Evolutionary conservation across 768 basidiomycete species (phyloP), one percentile per base, ranked within the genome.

Genomic region (Kwoniella newhampshirensis): DNA sequence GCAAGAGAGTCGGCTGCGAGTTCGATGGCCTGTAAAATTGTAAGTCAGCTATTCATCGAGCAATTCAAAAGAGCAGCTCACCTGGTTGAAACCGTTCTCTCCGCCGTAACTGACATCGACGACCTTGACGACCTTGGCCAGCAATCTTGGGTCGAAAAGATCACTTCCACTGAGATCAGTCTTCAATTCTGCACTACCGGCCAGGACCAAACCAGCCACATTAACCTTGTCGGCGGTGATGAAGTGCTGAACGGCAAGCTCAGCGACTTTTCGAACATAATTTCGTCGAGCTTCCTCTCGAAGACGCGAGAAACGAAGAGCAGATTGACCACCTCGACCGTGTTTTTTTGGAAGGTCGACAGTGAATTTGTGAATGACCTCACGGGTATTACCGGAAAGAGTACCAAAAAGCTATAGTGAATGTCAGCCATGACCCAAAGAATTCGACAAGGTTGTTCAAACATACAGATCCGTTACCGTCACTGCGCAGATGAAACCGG

Each of bases 261-360:
- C 96, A 49, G 93, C 92, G 57, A 99, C 96, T 79, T 99, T 99
- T 70, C 96, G 88, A 49, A 99, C 94, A 77, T 99, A 99, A 79
- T 98, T 99, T 86, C 98, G 93, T 44, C 96, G 86, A 78, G 96
- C 96, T 81, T 99, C 96, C 77, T 97, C 96, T 73, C 96, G 88
- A 47, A 99, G 85, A 82, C 96, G 94, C 37, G 94, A 90, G 85
- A 99, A 99, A 88, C 96, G 96, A 41, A 98, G 84, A 23, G 96
- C 96, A 53, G 96, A 98, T 79, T 99, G 96, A 78, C 96, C 96
- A 85, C 96, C 96, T 82, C 96, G 92, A 62, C 94, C 94, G 77
- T 98, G 96, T 81, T 99, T 99, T 82, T 99, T 99, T 40, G 96
- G 96, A 9, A 98, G 83, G 78, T 98, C 96, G 75, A 99, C 96